These are phyloP conservation scores for Candida awuae DNA, from an alignment of 805 yeast genomes.

Conservation along the genomic window DNA sequence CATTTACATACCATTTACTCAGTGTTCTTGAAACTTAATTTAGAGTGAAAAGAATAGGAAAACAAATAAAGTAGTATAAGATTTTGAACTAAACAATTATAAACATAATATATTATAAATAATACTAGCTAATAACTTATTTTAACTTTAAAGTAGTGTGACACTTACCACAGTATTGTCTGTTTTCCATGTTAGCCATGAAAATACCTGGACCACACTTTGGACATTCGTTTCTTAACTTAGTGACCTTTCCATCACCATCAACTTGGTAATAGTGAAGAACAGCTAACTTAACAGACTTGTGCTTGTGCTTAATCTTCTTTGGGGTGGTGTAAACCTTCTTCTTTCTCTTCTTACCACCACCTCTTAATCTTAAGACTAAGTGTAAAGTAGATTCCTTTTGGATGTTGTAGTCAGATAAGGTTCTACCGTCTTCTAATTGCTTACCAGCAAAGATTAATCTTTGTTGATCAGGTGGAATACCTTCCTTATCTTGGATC, in stretches of 20 bases:
- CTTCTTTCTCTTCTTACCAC: conserved; percentile 99
- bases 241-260: conserved; percentile 96
- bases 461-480: conserved; percentile 99
- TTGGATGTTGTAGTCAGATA: conserved; percentile 99
- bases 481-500: conserved; percentile 98
- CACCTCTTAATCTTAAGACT: conserved; percentile 87
- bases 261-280: conserved; percentile 99
- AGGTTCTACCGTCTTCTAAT: conserved; percentile 98
- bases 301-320: conserved; percentile 99
- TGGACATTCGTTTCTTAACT: conserved; percentile 98
- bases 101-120: not conserved
- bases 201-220: conserved; percentile 98
- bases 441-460: conserved; percentile 99
- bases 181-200: conserved; percentile 98
- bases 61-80: no score
- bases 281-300: conserved; percentile 98
- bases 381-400: conserved; percentile 97
- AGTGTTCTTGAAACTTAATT: not conserved
- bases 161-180: conserved; percentile 99
- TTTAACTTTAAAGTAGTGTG: conserved; percentile 78
- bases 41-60: not conserved
- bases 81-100: not conserved
- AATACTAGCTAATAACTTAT: conserved; percentile 13
- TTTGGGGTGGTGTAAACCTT: conserved; percentile 99
- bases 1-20: not conserved